Evolutionary conservation across 768 basidiomycete species (phyloP).

Genomic region (Suillus discolor): DNA sequence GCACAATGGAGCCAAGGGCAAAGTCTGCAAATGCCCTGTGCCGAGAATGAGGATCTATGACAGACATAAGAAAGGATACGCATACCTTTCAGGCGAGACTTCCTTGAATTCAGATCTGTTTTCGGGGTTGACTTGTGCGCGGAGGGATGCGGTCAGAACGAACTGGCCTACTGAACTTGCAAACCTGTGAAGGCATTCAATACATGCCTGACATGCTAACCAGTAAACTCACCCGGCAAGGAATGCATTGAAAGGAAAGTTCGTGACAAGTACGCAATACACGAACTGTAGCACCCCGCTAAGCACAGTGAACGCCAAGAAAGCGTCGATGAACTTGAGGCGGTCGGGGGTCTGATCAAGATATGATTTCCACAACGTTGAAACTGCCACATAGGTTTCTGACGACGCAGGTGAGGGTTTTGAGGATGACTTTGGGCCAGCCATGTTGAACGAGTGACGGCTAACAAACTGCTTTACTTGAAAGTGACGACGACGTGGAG

Average conservation of each 20-base stretch:
- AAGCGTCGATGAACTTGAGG: slow-evolving; percentile 92
- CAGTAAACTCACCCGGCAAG: slow-evolving; percentile 76
- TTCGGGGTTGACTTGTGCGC: slow-evolving; percentile 88
- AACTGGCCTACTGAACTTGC: slow-evolving; percentile 95
- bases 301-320: slow-evolving; percentile 89
- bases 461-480: slow-evolving; percentile 8
- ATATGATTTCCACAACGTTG: slow-evolving; percentile 78
- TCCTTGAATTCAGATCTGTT: slow-evolving; percentile 85
- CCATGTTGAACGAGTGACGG: slow-evolving; percentile 32
- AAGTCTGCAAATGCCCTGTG: slow-evolving; percentile 96
- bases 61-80: slow-evolving; percentile 6
- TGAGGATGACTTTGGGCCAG: slow-evolving; percentile 36
- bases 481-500: slow-evolving; percentile 23
- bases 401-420: slow-evolving; percentile 18
- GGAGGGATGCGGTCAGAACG: slow-evolving; percentile 88
- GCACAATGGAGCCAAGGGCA: slow-evolving; percentile 88
- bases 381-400: slow-evolving; percentile 38
- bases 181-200: slow-evolving; percentile 56
- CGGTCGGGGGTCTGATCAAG: slow-evolving; percentile 73
- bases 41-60: slow-evolving; percentile 4
- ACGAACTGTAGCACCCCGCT: slow-evolving; percentile 89
- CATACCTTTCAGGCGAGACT: slow-evolving; percentile 91
- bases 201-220: not conserved
- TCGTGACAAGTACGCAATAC: slow-evolving; percentile 90
- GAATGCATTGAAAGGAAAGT: slow-evolving; percentile 98